phyloP scores from a whole-genome alignment of 257 asterid species.

The Prunella vulgaris region DNA sequence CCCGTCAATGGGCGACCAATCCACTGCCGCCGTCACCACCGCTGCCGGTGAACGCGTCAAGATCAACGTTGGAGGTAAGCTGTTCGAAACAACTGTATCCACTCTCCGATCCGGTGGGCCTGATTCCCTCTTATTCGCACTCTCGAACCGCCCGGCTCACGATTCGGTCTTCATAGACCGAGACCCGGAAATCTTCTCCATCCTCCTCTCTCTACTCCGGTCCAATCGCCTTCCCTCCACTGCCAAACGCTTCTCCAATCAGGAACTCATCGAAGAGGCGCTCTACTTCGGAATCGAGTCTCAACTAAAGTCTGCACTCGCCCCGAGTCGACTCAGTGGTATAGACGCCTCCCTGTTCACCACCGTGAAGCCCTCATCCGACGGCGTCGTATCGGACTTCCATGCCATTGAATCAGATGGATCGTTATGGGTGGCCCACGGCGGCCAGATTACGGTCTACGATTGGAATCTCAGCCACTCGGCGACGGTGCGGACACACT shows the following conservation, averaged over 20 bases:
- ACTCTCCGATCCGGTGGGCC: constrained; percentile 86
- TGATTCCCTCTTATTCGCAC: constrained; percentile 64
- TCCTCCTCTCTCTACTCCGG: constrained; percentile 84
- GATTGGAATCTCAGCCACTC: constrained; percentile 78
- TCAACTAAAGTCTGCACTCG: constrained; percentile 63
- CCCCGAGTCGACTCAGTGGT: constrained; percentile 63
- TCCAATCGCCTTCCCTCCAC: constrained; percentile 86
- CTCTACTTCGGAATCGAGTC: constrained; percentile 79
- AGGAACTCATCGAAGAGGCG: constrained; percentile 84
- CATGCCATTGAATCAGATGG: constrained; percentile 73
- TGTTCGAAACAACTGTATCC: constrained; percentile 80
- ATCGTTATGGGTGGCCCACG: constrained; percentile 81
- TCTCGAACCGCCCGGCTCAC: constrained; percentile 52
- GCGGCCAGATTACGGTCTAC: constrained; percentile 82
- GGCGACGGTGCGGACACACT: constrained; percentile 70
- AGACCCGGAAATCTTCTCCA: constrained; percentile 86
- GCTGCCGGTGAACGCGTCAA: constrained; percentile 59
- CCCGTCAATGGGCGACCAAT: constrained; percentile 38
- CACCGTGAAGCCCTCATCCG: constrained; percentile 57
- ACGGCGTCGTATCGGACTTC: constrained; percentile 69
- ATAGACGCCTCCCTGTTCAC: constrained; percentile 53
- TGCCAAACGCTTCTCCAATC: constrained; percentile 68
- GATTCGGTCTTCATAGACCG: constrained; percentile 87
- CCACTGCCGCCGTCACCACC: too few relatives aligned
- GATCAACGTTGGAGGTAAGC: constrained; percentile 94